phyloP scores from a whole-genome alignment of 176 grass and related monocot genomes.

The Avena insularis region DNA sequence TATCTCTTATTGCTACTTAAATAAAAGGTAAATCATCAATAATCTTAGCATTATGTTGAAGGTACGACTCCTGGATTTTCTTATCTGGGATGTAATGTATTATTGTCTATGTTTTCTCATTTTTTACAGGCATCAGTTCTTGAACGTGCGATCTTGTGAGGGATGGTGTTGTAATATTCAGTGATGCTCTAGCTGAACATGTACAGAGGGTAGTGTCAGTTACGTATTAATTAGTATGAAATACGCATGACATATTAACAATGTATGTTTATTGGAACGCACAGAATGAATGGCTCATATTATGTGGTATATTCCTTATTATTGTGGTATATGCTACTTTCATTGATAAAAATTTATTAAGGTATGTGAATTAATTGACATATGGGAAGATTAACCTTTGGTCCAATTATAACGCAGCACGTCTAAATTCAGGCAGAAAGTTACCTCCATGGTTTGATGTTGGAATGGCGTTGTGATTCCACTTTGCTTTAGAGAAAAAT shows the following conservation, averaged over 20 bases:
- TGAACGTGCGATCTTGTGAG: slow-evolving; percentile 87
- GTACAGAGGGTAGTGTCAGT: slow-evolving; percentile 64
- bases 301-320: neutral
- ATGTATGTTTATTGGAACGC: neutral
- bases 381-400: neutral
- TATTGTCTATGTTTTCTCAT: slow-evolving; percentile 13
- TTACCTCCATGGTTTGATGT: slow-evolving; percentile 19
- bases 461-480: neutral
- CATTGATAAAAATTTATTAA: neutral
- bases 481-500: neutral
- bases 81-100: slow-evolving; percentile 13
- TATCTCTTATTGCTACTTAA: slow-evolving; percentile 90
- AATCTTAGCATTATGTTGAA: slow-evolving; percentile 16
- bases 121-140: slow-evolving; percentile 63
- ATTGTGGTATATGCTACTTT: neutral
- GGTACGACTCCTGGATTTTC: neutral
- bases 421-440: neutral
- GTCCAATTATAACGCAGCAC: neutral
- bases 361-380: neutral
- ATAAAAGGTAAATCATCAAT: slow-evolving; percentile 64
- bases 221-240: neutral
- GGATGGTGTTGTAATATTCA: slow-evolving; percentile 89
- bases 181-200: slow-evolving; percentile 86
- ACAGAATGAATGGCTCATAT: neutral
- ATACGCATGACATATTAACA: neutral